phyloP scores from a whole-genome alignment of 75 land plant genomes.

The Cryptomeria japonica region DNA sequence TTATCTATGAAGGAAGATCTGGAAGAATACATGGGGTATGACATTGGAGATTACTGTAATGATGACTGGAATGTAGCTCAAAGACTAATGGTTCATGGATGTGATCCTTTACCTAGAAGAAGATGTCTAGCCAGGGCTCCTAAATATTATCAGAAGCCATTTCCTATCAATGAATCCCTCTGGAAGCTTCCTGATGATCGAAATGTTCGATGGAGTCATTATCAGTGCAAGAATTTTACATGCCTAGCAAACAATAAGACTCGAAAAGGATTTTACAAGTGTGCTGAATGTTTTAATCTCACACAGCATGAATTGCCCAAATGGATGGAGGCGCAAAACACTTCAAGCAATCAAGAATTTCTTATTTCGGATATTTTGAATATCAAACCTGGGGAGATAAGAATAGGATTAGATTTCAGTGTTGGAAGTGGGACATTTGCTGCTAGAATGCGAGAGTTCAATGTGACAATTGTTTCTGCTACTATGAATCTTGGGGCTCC shows the following conservation, averaged over 20 bases:
- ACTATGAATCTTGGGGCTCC: constrained; percentile 76
- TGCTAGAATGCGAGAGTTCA: constrained; percentile 70
- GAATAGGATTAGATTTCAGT: constrained; percentile 71
- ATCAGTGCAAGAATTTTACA: constrained; percentile 65
- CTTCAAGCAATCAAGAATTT: constrained; percentile 39
- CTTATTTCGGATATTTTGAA: constrained; percentile 47
- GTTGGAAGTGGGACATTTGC: constrained; percentile 70
- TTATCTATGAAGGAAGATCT: constrained; percentile 58
- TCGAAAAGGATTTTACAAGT: constrained; percentile 61
- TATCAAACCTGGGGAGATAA: constrained; percentile 61
- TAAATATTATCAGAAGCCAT: constrained; percentile 45
- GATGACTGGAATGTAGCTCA: constrained; percentile 82
- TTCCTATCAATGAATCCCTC: constrained; percentile 43
- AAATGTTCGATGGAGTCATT: constrained; percentile 60
- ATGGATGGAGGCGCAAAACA: constrained; percentile 30
- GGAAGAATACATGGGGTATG: constrained; percentile 83
- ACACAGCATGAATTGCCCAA: constrained; percentile 33
- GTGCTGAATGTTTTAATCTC: constrained; percentile 64
- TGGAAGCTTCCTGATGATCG: constrained; percentile 66
- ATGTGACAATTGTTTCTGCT: constrained; percentile 57
- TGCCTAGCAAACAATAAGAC: constrained; percentile 43
- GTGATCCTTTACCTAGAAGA: constrained; percentile 81
- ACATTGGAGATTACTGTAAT: constrained; percentile 67
- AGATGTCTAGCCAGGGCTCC: constrained; percentile 64
- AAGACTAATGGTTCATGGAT: constrained; percentile 73